Evolutionary conservation across 331 rosid species (phyloP), one percentile per base, ranked within the genome.

Genomic region (Phaseolus coccineus): DNA sequence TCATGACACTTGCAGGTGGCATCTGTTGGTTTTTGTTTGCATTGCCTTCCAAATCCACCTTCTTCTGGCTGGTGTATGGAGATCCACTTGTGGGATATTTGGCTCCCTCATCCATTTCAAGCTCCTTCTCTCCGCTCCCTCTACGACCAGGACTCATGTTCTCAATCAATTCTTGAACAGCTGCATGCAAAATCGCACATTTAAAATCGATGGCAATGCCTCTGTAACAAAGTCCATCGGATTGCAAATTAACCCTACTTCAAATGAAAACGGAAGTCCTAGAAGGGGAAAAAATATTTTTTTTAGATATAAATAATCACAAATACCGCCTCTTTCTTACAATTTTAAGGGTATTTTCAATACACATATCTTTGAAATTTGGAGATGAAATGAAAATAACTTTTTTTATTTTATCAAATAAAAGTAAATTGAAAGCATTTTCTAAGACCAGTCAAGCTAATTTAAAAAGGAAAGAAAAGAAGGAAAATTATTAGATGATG

Each of bases 1-100:
- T 95, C 93, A 95, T 95, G 14, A 95, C 99, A 81, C 96, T 93
- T 3, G 98, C 87, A 0, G 97, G 98, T 48, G 99, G 98, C 99
- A 95, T 95, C 37, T 91, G 94, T 52, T 92, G 97, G 67, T 90
- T 93, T 87, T 87, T 91, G 53, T 74, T 84, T 55, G 71, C 78
- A 13, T 80, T 83, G 0, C 53, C 91, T 75, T 82, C 97, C 77
- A 86, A 81, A 40, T 90, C 91, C 82, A 89, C 77, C 83, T 86
- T 88, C 87, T 92, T 94, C 76, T 86, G 87, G 68, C 85, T 80
- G 13, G 71, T 86, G 47, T 94, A 89, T 14, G 96, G 93, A 22
- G 98, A 94, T 35, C 78, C 87, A 48, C 77, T 87, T 11, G 78
- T 69, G 3, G 89, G 90, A 50, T 74, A 84, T 58, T 87, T 92